Evolutionary conservation across 2,329 filamentous ascomycete species (phyloP).

Genomic region (Penicillium occitanis): DNA sequence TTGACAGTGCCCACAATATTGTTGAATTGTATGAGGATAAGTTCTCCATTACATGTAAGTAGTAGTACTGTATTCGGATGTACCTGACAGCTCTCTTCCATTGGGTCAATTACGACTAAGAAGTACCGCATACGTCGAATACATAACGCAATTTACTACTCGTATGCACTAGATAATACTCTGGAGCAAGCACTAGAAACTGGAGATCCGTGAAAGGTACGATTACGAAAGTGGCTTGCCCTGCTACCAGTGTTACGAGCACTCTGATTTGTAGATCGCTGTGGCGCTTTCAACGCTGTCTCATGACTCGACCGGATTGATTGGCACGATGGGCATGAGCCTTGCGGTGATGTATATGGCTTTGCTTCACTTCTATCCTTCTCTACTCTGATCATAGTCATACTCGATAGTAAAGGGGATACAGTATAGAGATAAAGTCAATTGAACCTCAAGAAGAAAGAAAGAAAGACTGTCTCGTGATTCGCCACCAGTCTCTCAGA

Average conservation of each 20-base stretch:
- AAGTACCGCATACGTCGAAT: conserved; percentile 1
- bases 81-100: background rate
- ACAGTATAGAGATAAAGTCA: background rate
- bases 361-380: background rate
- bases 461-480: too few species aligned
- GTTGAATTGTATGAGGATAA: background rate
- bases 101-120: background rate
- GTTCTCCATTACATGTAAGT: background rate
- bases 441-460: background rate
- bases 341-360: background rate
- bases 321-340: conserved; percentile 2
- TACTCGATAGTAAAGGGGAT: background rate
- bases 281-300: background rate
- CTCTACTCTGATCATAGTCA: background rate
- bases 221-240: conserved; percentile 1
- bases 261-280: conserved; percentile 5
- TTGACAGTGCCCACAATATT: conserved; percentile 1
- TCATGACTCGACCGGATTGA: background rate
- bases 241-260: background rate
- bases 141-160: background rate
- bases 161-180: background rate
- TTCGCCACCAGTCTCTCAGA: background rate
- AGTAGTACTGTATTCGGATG: background rate
- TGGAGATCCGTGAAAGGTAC: background rate
- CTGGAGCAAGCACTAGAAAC: background rate